Percentiles rank a stretch among this genome's conserved stretches.
phyloP scores from a whole-genome alignment of 306 rosid genomes.

The Lathyrus oleraceus region DNA sequence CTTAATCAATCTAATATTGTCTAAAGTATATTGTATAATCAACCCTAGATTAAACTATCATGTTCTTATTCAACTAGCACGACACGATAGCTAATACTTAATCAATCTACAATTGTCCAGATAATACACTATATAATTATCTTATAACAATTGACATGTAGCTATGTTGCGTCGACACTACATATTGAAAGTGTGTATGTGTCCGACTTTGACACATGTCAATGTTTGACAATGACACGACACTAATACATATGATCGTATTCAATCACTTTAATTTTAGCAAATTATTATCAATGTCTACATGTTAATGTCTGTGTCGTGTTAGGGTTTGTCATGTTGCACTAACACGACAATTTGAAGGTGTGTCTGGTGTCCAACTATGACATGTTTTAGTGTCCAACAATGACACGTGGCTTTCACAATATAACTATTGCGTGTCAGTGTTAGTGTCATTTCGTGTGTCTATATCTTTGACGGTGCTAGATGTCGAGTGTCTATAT shows the following conservation, averaged over 20 bases:
- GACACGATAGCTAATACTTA: not conserved
- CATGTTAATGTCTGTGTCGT: not conserved
- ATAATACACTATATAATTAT: not conserved
- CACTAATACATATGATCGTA: not conserved
- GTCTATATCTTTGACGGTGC: not conserved
- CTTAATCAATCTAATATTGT: not conserved
- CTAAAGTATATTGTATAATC: too few species aligned
- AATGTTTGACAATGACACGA: not conserved
- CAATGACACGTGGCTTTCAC: not conserved
- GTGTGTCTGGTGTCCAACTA: not conserved
- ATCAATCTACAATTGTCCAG: not conserved
- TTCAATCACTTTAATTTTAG: not conserved
- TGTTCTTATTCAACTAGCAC: slow-evolving; percentile 8
- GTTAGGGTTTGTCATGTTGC: not conserved
- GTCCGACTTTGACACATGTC: not conserved
- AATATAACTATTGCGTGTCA: not conserved
- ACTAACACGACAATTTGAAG: not conserved
- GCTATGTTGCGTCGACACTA: not conserved
- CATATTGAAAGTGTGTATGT: not conserved
- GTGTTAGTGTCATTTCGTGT: not conserved
- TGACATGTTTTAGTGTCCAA: not conserved
- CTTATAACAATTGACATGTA: not conserved
- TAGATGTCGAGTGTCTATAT: too few species aligned
- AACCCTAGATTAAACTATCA: slow-evolving; percentile 22
- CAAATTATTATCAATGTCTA: not conserved